Base-by-base conservation (phyloP, 176 grass and related monocot genomes). In the Raddia guianensis region DNA sequence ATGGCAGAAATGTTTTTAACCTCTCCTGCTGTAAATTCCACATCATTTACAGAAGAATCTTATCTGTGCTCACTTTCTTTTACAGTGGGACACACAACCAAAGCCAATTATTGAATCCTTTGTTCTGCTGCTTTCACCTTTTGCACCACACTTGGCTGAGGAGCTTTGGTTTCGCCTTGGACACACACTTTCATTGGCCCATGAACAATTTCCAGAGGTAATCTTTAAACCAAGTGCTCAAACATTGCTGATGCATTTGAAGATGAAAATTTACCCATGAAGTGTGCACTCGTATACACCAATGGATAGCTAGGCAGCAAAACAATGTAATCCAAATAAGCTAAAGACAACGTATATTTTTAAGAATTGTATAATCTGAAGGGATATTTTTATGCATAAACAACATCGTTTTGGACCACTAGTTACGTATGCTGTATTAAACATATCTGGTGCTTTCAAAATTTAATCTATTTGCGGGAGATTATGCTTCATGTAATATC, bases 121-220 rank as follows among this genome's bases (percentile, higher is more conserved):
- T 85, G 85, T 97, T 73, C 83, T 94, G 73, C 77, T 97, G 77
- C 85, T 97, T 84, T 86, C 94, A 73, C 94, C 91, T 82, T 97
- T 94, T 65, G 94, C 94, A 61, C 94, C 94, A 72, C 94, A 97
- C 83, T 80, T 97, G 82, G 87, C 89, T 9, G 94, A 97, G 86
- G 94, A 97, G 78, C 90, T 97, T 74, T 97, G 94, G 94, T 94
- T 88, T 83, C 89, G 94, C 54, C 85, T 97, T 14, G 94, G 94
- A 63, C 86, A 97, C 80, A 63, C 83, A 56, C 75, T 75, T 43
- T 89, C 91, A 66, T 84, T 94, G 85, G 91, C 94, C 4, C 77
- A 97, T 49, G 85, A 90, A 86, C 83, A 70, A 52, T 97, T 97
- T 87, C 94, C 94, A 74, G 89, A 92, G 94, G 94, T 97, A 94